Evolutionary conservation across 176 grass and related monocot species (phyloP).

Genomic region (Musa schizocarpa): DNA sequence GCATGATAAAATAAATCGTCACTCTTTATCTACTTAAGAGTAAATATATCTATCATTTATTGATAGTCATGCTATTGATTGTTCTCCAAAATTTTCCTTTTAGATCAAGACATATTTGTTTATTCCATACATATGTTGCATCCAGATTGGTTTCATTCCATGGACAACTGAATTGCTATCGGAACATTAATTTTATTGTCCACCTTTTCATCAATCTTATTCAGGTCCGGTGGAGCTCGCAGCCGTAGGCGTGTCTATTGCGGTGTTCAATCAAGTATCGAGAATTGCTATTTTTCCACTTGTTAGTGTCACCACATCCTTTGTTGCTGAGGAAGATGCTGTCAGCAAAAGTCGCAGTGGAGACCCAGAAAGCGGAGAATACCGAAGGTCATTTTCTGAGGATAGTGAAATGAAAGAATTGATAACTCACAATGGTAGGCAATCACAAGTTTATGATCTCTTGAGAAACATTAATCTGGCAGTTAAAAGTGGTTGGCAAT

Average conservation of each 20-base stretch:
- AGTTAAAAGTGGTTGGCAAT: background rate
- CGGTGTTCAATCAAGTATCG: conserved; percentile 85
- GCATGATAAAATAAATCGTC: too few species aligned
- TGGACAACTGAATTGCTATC: background rate
- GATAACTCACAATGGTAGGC: conserved; percentile 32
- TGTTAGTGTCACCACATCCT: conserved; percentile 90
- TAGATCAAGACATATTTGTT: too few species aligned
- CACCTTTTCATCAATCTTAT: conserved; percentile 13
- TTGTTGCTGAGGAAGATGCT: conserved; percentile 94
- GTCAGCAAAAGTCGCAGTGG: conserved; percentile 19
- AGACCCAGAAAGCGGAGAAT: conserved; percentile 23
- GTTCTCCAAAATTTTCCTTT: too few species aligned
- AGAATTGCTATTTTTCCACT: conserved; percentile 83
- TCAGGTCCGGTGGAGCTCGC: conserved; percentile 77
- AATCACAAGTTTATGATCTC: background rate
- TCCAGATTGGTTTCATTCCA: too few species aligned
- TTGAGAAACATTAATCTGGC: background rate
- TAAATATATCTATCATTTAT: too few species aligned
- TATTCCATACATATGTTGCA: too few species aligned
- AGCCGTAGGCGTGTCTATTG: conserved; percentile 81
- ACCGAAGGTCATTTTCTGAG: conserved; percentile 18
- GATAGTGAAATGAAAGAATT: conserved; percentile 49
- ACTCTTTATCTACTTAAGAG: too few species aligned
- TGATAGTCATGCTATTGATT: too few species aligned
- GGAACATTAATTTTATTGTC: background rate